phyloP scores from a whole-genome alignment of 2,329 filamentous ascomycete genomes.

The Nigrospora oryzae region DNA sequence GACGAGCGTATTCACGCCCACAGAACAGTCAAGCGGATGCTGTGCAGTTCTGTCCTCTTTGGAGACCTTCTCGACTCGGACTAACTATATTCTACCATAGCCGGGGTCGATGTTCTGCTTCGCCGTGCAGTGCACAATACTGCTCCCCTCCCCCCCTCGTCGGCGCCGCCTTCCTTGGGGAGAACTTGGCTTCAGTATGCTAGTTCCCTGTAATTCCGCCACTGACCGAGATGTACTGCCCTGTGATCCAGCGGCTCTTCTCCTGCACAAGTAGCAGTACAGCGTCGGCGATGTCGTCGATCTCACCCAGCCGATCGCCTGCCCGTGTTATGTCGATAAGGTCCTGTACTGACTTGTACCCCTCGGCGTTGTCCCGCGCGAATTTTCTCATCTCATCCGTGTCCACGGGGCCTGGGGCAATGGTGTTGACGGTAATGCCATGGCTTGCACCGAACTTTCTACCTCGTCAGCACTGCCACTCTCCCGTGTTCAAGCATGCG shows the following conservation, averaged over 20 bases:
- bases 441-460: constrained; percentile 9
- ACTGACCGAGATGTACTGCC: constrained; percentile 9
- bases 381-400: constrained; percentile 7
- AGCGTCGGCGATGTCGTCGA: constrained; percentile 11
- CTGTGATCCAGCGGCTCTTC: constrained; percentile 13
- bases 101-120: too few relatives aligned
- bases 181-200: too few relatives aligned
- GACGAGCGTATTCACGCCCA: too few relatives aligned
- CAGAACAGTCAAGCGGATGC: too few relatives aligned
- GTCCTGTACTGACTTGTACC: neutral
- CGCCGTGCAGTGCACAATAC: too few relatives aligned
- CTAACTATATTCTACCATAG: too few relatives aligned
- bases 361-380: constrained; percentile 4
- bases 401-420: constrained; percentile 9
- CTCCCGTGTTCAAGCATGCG: too few relatives aligned
- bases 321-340: constrained; percentile 5
- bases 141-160: too few relatives aligned
- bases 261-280: constrained; percentile 10
- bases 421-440: constrained; percentile 12
- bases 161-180: too few relatives aligned
- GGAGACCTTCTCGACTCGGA: too few relatives aligned
- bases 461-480: neutral
- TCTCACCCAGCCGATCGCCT: constrained; percentile 5
- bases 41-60: too few relatives aligned
- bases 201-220: constrained; percentile 1